These are phyloP conservation scores for Kalanchoe fedtschenkoi DNA, from an alignment of 164 flowering plant genomes.

Conservation along the genomic window DNA sequence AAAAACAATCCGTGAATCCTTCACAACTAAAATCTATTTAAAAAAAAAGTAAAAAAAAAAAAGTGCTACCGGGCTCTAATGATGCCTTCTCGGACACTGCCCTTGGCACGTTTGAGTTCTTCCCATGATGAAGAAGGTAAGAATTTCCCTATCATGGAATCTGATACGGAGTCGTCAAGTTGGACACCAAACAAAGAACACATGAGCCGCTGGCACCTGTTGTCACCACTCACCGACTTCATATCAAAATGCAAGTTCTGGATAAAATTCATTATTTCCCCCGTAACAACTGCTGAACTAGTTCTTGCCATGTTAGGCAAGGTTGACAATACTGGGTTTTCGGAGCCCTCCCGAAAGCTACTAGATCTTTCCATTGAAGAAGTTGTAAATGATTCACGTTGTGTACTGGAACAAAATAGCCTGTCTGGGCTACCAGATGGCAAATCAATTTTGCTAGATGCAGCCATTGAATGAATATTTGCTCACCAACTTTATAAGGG, in stretches of 20 bases:
- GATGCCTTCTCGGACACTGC: conserved; percentile 37
- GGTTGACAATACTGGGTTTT: conserved; percentile 41
- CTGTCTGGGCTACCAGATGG: conserved; percentile 69
- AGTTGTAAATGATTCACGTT: conserved; percentile 45
- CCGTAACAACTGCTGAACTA: conserved; percentile 32
- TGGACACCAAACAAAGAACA: conserved; percentile 46
- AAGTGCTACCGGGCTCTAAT: conserved; percentile 67
- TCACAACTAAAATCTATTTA: conserved; percentile 4
- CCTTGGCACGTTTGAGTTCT: conserved; percentile 51
- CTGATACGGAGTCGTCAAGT: conserved; percentile 40
- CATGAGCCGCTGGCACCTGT: conserved; percentile 39
- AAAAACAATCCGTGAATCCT: conserved; percentile 3
- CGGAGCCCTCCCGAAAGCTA: conserved; percentile 63
- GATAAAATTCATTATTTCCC: conserved; percentile 43
- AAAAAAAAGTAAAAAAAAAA: conserved; percentile 10
- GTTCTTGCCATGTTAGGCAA: conserved; percentile 56
- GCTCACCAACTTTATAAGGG: neutral
- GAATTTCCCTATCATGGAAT: conserved; percentile 39
- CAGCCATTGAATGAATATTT: conserved; percentile 43
- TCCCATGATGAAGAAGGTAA: conserved; percentile 35
- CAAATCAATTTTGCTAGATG: conserved; percentile 57
- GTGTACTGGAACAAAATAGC: conserved; percentile 44
- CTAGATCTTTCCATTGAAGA: conserved; percentile 54
- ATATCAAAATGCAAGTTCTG: conserved; percentile 52
- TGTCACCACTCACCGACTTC: conserved; percentile 41